Evolutionary conservation across 192 early-diverging fungal genomes (phyloP).

Genomic region (Rhizophagus prolifer): DNA sequence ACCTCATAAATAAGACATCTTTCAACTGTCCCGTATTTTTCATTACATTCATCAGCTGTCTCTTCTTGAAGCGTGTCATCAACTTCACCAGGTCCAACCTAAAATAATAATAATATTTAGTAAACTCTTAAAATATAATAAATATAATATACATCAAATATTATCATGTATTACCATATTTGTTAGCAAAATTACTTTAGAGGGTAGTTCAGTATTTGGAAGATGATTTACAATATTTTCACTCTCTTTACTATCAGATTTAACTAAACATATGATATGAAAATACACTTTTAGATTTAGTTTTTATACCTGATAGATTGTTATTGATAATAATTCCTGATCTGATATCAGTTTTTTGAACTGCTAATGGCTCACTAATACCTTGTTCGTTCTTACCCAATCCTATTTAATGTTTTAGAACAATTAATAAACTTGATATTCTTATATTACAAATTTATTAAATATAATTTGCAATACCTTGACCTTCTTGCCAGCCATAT

Average conservation of each 20-base stretch:
- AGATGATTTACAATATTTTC: neutral
- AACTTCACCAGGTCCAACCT: slow-evolving; percentile 71
- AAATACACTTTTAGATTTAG: neutral
- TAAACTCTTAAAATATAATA: neutral
- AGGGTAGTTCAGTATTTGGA: slow-evolving; percentile 26
- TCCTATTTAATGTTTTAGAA: slow-evolving; percentile 4
- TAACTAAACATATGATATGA: neutral
- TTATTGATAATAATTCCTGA: slow-evolving; percentile 37
- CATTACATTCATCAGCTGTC: slow-evolving; percentile 71
- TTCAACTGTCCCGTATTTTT: slow-evolving; percentile 73
- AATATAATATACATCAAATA: neutral
- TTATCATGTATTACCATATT: slow-evolving; percentile 56
- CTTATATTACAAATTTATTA: neutral
- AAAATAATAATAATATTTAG: neutral
- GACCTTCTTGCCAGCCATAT: slow-evolving; percentile 48
- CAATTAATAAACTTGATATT: neutral
- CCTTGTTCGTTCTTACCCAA: slow-evolving; percentile 43
- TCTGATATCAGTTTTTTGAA: slow-evolving; percentile 37
- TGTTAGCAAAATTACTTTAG: slow-evolving; percentile 59
- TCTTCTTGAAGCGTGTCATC: slow-evolving; percentile 73
- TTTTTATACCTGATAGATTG: neutral
- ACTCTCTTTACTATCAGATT: neutral
- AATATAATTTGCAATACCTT: slow-evolving; percentile 26
- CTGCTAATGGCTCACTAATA: slow-evolving; percentile 36
- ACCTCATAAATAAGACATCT: slow-evolving; percentile 68